phyloP scores from a whole-genome alignment of 2,329 filamentous ascomycete genomes.

The Furcasterigmium sp. region DNA sequence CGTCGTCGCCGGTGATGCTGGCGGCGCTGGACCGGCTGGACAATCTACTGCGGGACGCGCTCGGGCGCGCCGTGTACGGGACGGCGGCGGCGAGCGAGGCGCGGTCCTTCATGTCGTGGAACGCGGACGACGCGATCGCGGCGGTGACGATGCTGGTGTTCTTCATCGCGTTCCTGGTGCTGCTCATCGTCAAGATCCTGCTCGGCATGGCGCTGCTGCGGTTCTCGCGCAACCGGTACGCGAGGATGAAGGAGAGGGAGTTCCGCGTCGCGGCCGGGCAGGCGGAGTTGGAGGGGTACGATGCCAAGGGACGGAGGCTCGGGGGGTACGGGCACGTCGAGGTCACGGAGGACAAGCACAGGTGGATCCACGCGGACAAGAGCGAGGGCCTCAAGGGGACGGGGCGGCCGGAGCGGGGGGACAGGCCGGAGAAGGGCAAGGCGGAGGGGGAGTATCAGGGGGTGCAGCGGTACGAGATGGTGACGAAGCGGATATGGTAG shows the following conservation, averaged over 20 bases:
- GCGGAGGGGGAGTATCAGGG: conserved; percentile 47
- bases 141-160: conserved; percentile 82
- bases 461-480: conserved; percentile 86
- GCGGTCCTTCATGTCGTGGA: conserved; percentile 49
- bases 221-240: conserved; percentile 75
- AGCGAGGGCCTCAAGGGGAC: conserved; percentile 58
- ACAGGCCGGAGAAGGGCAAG: conserved; percentile 39
- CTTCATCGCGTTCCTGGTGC: conserved; percentile 75
- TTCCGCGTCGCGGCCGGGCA: conserved; percentile 39
- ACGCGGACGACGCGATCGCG: conserved; percentile 69
- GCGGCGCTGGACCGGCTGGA: conserved; percentile 78
- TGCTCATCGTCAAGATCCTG: conserved; percentile 79
- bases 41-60: conserved; percentile 67
- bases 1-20: conserved; percentile 67
- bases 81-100: conserved; percentile 31
- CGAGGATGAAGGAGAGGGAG: conserved; percentile 71
- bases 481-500: conserved; percentile 94
- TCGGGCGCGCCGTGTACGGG: conserved; percentile 69
- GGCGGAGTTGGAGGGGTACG: conserved; percentile 49
- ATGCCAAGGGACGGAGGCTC: conserved; percentile 67
- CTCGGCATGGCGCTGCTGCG: conserved; percentile 83
- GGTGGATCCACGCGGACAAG: conserved; percentile 85
- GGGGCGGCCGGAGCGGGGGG: conserved; percentile 41
- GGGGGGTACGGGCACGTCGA: conserved; percentile 85
- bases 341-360: conserved; percentile 78